Conservation (phyloP, 257 asterid genomes). For the Striga asiatica region DNA sequence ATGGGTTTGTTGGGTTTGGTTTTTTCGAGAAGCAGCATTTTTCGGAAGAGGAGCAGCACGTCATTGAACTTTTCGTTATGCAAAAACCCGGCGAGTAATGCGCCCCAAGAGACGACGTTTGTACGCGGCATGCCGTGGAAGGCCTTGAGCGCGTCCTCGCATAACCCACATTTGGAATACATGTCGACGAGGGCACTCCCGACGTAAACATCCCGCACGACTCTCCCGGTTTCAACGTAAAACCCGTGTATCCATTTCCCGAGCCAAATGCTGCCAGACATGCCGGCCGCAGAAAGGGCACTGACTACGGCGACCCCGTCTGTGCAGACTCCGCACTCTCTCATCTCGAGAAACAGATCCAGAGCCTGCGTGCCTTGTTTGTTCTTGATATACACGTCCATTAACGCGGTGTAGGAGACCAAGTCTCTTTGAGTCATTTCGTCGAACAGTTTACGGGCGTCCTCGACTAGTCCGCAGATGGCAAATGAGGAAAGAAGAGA, state of each 20-base stretch:
- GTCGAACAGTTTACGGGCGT: slow-evolving; percentile 37
- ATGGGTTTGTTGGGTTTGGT: slow-evolving; percentile 28
- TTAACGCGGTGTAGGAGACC: slow-evolving; percentile 40
- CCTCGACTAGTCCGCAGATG: slow-evolving; percentile 10
- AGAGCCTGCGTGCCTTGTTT: slow-evolving; percentile 23
- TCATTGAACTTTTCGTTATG: slow-evolving; percentile 23
- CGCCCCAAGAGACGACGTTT: slow-evolving; percentile 42
- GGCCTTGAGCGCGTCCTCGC: slow-evolving; percentile 30
- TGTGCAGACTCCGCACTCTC: slow-evolving; percentile 15
- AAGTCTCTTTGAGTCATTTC: slow-evolving; percentile 31
- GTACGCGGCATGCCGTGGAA: slow-evolving; percentile 27
- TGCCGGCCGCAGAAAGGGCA: slow-evolving; percentile 35
- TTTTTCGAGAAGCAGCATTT: slow-evolving; percentile 32
- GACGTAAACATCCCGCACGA: slow-evolving; percentile 28
- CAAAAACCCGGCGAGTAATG: slow-evolving; percentile 31
- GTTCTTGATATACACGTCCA: slow-evolving; percentile 30
- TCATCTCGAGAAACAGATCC: slow-evolving; percentile 38
- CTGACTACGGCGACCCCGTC: slow-evolving; percentile 43
- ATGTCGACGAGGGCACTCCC: slow-evolving; percentile 43
- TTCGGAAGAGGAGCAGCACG: slow-evolving; percentile 24
- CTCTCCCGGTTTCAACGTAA: slow-evolving; percentile 35
- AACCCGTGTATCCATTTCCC: slow-evolving; percentile 50
- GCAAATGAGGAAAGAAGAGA: slow-evolving; percentile 27
- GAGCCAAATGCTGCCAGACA: slow-evolving; percentile 25
- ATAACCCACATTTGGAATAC: slow-evolving; percentile 37